These are phyloP conservation scores for Vaccinium corymbosum DNA, from an alignment of 148 eudicot species.

Conservation along the genomic window DNA sequence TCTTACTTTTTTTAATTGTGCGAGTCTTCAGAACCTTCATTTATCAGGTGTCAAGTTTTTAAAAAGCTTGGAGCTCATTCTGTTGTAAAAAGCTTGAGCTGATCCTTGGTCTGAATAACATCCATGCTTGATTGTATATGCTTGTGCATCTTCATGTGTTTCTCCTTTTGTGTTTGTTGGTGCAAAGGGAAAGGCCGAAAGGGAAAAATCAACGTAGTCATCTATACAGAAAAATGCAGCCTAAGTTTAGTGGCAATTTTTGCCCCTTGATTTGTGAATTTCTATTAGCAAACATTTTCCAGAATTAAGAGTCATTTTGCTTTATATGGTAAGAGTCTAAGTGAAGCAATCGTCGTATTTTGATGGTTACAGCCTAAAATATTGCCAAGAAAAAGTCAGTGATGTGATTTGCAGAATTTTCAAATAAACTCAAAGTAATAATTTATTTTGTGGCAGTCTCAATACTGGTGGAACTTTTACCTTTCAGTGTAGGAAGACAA, in stretches of 20 bases:
- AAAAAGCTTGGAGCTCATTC: conserved; percentile 5
- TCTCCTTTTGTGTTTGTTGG: not conserved
- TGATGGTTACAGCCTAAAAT: conserved; percentile 1
- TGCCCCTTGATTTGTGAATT: not conserved
- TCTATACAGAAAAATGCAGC: not conserved
- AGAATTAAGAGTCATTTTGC: not conserved
- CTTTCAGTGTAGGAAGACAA: not conserved
- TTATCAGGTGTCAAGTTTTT: not conserved
- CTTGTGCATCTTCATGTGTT: conserved; percentile 1
- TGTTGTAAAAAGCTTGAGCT: not conserved
- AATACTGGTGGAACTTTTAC: not conserved
- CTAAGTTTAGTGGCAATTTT: not conserved
- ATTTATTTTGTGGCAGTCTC: not conserved
- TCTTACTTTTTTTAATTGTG: not conserved
- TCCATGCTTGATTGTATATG: not conserved
- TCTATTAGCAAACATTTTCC: not conserved
- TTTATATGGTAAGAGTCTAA: not conserved
- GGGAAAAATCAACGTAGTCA: not conserved
- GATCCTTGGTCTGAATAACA: not conserved
- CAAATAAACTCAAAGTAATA: not conserved
- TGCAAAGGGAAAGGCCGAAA: not conserved
- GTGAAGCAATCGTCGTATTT: not conserved
- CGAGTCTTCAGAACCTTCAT: not conserved
- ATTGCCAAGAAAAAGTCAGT: not conserved
- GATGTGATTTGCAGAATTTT: not conserved